Percentiles rank a stretch among this genome's conserved stretches.
These are phyloP conservation scores for Micractinium sp. DNA, from an alignment of 139 green algal genomes.

Conservation along the genomic window DNA sequence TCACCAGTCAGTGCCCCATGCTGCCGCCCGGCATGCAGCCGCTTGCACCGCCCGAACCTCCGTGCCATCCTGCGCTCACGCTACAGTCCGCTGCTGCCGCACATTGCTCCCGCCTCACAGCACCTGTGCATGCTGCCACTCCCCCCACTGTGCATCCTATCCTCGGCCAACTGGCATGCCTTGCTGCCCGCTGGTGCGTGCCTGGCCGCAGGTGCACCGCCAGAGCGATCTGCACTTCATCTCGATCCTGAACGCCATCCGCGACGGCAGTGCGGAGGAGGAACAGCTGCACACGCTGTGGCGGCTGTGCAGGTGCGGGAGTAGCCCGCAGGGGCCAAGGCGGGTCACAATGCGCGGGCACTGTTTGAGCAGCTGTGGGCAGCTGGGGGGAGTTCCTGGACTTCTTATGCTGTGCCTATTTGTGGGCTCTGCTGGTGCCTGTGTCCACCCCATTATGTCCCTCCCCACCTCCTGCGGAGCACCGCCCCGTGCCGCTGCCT, in stretches of 20 bases:
- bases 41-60: too few relatives aligned
- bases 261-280: not conserved
- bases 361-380: not conserved
- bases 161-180: not conserved
- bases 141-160: too few relatives aligned
- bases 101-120: not conserved
- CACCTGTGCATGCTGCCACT: not conserved
- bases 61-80: too few relatives aligned
- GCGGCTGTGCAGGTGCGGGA: constrained; percentile 1
- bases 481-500: not conserved
- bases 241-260: not conserved
- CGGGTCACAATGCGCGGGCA: not conserved
- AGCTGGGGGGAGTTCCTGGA: not conserved
- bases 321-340: too few relatives aligned
- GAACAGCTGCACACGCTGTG: constrained; percentile 2
- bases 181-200: not conserved
- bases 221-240: not conserved
- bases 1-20: too few relatives aligned
- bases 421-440: not conserved
- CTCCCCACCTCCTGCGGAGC: not conserved
- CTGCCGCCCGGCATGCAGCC: too few relatives aligned
- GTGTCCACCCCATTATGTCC: not conserved
- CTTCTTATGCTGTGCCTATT: not conserved
- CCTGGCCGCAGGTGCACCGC: constrained; percentile 5
- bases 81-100: not conserved